Percentiles rank a stretch among this genome's conserved stretches.
These are phyloP conservation scores for Venustampulla echinocandica DNA, from an alignment of 495 filamentous ascomycete species.

Conservation along the genomic window DNA sequence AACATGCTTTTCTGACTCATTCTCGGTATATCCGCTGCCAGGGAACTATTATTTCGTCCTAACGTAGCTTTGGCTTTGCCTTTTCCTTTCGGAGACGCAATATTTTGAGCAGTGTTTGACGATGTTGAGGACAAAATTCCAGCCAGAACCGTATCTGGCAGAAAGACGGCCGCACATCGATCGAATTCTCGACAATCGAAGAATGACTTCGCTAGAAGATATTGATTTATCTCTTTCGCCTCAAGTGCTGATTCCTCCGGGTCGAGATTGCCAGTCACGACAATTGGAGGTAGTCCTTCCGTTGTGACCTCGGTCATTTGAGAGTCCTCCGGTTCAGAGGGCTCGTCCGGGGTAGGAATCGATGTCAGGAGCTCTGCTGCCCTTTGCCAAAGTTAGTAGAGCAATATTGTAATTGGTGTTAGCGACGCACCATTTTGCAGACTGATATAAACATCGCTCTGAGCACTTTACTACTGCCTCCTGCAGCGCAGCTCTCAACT, in stretches of 20 bases:
- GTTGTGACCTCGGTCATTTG: slow-evolving; percentile 29
- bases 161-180: slow-evolving; percentile 83
- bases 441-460: slow-evolving; percentile 91
- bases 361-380: slow-evolving; percentile 89
- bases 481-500: slow-evolving; percentile 57
- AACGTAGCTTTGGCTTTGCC: slow-evolving; percentile 20
- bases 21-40: slow-evolving; percentile 36
- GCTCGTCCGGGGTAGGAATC: slow-evolving; percentile 38
- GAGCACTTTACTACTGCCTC: slow-evolving; percentile 83
- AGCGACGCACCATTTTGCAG: slow-evolving; percentile 80
- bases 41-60: slow-evolving; percentile 25
- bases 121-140: slow-evolving; percentile 46
- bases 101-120: slow-evolving; percentile 23
- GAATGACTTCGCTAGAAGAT: slow-evolving; percentile 85
- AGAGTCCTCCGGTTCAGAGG: slow-evolving; percentile 24
- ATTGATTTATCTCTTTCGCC: slow-evolving; percentile 68
- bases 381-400: slow-evolving; percentile 41
- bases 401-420: slow-evolving; percentile 6
- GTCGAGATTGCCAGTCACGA: slow-evolving; percentile 41
- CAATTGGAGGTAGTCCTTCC: slow-evolving; percentile 25
- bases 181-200: slow-evolving; percentile 96
- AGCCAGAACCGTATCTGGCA: slow-evolving; percentile 62
- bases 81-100: slow-evolving; percentile 37
- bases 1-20: slow-evolving; percentile 91
- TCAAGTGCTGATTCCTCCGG: slow-evolving; percentile 69